Evolutionary conservation across 495 filamentous ascomycete genomes (phyloP).

Genomic region (Cercophora sp.): DNA sequence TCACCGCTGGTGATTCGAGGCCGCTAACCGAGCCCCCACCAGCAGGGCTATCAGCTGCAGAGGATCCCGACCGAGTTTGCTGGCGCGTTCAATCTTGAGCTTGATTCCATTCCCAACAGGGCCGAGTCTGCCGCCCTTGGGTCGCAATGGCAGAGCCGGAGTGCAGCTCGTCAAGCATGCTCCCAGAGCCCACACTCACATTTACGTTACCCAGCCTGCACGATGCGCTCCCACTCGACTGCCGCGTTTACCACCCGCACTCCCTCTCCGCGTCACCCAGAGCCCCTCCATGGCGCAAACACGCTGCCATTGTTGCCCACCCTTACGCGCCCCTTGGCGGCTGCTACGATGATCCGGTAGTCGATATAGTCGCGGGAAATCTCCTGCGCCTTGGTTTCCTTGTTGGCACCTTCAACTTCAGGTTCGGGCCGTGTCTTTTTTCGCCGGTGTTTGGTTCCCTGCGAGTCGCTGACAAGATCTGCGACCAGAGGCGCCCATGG

Average conservation of each 20-base stretch:
- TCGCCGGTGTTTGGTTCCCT: neutral
- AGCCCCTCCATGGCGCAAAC: conserved; percentile 39
- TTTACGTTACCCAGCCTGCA: conserved; percentile 82
- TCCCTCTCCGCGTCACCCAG: conserved; percentile 29
- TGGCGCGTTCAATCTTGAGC: too few species aligned
- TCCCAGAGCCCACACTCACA: conserved; percentile 57
- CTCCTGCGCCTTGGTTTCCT: conserved; percentile 66
- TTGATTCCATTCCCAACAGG: too few species aligned
- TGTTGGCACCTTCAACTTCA: conserved; percentile 89
- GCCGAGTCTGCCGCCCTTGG: neutral
- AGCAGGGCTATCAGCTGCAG: too few species aligned
- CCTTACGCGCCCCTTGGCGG: conserved; percentile 89
- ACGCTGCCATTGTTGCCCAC: conserved; percentile 79
- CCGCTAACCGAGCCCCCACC: too few species aligned
- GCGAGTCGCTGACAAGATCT: neutral
- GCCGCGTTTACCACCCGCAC: conserved; percentile 72
- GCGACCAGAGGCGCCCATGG: conserved; percentile 67
- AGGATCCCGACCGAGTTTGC: too few species aligned
- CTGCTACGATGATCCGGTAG: conserved; percentile 75
- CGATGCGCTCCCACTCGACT: conserved; percentile 69
- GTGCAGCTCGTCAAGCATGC: conserved; percentile 18
- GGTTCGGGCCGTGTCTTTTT: conserved; percentile 46
- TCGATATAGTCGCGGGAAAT: conserved; percentile 57
- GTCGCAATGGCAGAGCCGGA: conserved; percentile 8
- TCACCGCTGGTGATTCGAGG: too few species aligned